Conservation (phyloP, 2,329 filamentous ascomycete genomes). For the Seiridium unicorne region DNA sequence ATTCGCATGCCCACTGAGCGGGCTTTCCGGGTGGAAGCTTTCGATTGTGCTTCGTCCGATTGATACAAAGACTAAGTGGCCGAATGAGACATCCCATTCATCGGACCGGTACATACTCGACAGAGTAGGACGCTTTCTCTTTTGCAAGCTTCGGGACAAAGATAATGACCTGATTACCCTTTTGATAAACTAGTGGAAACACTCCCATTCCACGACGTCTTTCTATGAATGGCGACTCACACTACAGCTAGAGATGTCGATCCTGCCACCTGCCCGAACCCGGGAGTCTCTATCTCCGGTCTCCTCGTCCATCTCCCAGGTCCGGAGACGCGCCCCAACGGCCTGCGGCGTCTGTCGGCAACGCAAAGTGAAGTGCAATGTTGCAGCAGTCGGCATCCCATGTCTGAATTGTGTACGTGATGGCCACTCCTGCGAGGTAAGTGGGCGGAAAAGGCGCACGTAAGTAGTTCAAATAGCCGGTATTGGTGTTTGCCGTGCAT, state of each 20-base stretch:
- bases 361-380: conserved; percentile 25
- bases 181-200: neutral
- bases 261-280: neutral
- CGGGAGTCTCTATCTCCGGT: neutral
- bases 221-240: neutral
- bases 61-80: neutral
- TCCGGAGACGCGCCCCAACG: conserved; percentile 11
- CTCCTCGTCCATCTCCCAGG: neutral
- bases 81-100: neutral
- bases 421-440: conserved; percentile 23
- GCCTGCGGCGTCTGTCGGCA: conserved; percentile 12
- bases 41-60: too few relatives aligned
- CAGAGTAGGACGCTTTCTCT: neutral
- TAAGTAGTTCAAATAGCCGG: conserved; percentile 9
- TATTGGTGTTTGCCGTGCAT: neutral
- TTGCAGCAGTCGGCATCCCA: conserved; percentile 17
- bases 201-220: neutral
- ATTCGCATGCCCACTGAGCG: too few relatives aligned
- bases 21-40: too few relatives aligned
- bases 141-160: neutral
- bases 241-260: neutral
- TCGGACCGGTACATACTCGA: neutral
- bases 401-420: conserved; percentile 29
- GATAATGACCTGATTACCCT: neutral
- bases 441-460: conserved; percentile 14